These are phyloP conservation scores for Penicillium goetzii DNA, from an alignment of 495 filamentous ascomycete species.

Conservation along the genomic window DNA sequence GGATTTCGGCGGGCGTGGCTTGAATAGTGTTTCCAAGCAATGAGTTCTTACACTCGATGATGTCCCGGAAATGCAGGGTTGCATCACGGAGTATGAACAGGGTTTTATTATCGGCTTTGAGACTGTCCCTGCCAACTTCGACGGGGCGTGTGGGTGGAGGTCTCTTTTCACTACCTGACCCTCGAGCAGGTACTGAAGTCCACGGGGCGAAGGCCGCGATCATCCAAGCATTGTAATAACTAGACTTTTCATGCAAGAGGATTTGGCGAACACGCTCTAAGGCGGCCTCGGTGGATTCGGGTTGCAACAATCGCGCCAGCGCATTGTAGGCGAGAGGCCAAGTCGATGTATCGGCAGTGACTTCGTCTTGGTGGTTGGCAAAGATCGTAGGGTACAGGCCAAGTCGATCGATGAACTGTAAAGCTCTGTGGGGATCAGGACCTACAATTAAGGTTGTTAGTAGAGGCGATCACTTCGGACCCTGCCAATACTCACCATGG, in stretches of 20 bases:
- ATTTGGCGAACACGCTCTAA: conserved; percentile 42
- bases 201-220: conserved; percentile 78
- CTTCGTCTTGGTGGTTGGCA: conserved; percentile 50
- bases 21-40: conserved; percentile 29
- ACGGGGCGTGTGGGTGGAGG: conserved; percentile 55
- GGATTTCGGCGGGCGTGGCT: conserved; percentile 43
- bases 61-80: conserved; percentile 59
- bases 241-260: conserved; percentile 62
- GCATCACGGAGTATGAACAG: conserved; percentile 66
- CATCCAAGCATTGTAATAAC: conserved; percentile 73
- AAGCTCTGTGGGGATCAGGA: conserved; percentile 66
- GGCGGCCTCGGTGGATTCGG: conserved; percentile 16
- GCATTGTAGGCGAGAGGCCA: conserved; percentile 48
- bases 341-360: conserved; percentile 48
- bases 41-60: conserved; percentile 61
- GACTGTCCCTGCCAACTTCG: conserved; percentile 70
- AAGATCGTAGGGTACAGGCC: conserved; percentile 82
- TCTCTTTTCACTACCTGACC: conserved; percentile 48
- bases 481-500: conserved; percentile 53
- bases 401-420: conserved; percentile 74
- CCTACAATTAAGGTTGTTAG: conserved; percentile 44
- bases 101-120: conserved; percentile 76
- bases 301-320: conserved; percentile 36
- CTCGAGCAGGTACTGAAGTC: conserved; percentile 57
- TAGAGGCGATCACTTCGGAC: neutral